Evolutionary conservation across 768 basidiomycete species (phyloP), one percentile per base, ranked within the genome.

Genomic region (Mycena polygramma): DNA sequence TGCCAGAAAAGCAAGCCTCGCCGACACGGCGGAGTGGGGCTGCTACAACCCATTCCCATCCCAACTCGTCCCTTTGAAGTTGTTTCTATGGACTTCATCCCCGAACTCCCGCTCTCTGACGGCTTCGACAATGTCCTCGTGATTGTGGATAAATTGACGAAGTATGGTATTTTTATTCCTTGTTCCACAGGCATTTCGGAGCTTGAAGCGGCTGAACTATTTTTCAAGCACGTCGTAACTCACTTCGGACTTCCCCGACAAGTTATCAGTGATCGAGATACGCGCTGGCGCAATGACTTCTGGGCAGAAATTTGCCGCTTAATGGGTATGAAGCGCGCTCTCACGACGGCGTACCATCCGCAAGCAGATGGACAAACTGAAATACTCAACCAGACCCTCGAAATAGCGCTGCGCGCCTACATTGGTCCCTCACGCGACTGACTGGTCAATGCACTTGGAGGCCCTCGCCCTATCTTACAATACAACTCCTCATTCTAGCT

Each of bases 301-400:
- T 81, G 77, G 77, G 51, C 57, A 0, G 79, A 78, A 46, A 66
- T 79, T 1, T 77, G 77, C 48, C 45, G 67, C 53, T 41, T 78
- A 1, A 71, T 77, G 69, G 74, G 77, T 41, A 79, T 80, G 58
- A 72, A 58, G 45, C 63, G 70, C 11, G 52, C 74, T 5, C 60
- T 79, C 1, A 77, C 78, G 45, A 79, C 77, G 4, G 45, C 75
- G 9, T 78, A 78, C 65, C 78, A 80, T 13, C 39, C 78, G 2
- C 75, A 79, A 74, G 75, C 79, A 7, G 81, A 84, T 66, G 83
- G 81, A 7, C 83, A 81, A 69, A 81, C 78, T 0, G 80, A 83
- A 70, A 63, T 78, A 0, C 37, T 79, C 22, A 83, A 82, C 72
- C 80, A 79, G 64, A 69, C 58, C 0, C 53, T 83, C 0, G 79